These are phyloP conservation scores for Thraustotheca clavata DNA, from an alignment of 352 stramenopile species.

Conservation along the genomic window DNA sequence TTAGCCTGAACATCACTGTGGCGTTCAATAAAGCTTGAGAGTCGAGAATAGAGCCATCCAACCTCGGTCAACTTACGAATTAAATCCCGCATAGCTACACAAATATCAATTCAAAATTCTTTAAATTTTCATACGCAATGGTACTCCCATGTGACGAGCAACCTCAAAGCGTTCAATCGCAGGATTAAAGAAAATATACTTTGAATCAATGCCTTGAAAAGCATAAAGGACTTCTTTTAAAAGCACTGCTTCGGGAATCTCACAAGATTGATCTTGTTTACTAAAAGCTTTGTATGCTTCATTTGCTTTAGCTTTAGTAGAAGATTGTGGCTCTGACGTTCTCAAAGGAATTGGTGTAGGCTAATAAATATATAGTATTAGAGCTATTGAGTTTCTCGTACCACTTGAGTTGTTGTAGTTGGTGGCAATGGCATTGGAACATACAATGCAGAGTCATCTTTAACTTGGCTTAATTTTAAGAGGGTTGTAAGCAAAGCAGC, in stretches of 20 bases:
- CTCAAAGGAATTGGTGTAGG: no score
- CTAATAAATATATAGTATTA: not conserved
- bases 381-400: not conserved
- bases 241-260: slow-evolving; percentile 82
- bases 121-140: slow-evolving; percentile 46
- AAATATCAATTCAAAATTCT: not conserved
- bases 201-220: slow-evolving; percentile 89
- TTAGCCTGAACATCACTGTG: slow-evolving; percentile 65
- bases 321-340: no score
- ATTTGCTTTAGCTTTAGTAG: slow-evolving; percentile 14
- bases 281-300: slow-evolving; percentile 3
- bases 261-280: slow-evolving; percentile 32
- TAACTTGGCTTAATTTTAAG: slow-evolving; percentile 12
- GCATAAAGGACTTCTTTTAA: slow-evolving; percentile 87
- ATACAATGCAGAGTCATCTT: slow-evolving; percentile 1
- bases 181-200: slow-evolving; percentile 79
- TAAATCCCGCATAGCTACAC: slow-evolving; percentile 66
- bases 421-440: slow-evolving; percentile 4
- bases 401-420: not conserved
- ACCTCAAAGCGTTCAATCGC: slow-evolving; percentile 74
- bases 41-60: slow-evolving; percentile 85
- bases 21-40: slow-evolving; percentile 68
- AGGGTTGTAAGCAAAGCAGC: slow-evolving; percentile 10
- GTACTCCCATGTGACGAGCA: slow-evolving; percentile 57
- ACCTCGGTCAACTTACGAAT: slow-evolving; percentile 80